Percentiles rank a stretch among this genome's conserved stretches.
Evolutionary conservation across 805 yeast species (phyloP).

Genomic region (Saccharomycopsis fibuligera): DNA sequence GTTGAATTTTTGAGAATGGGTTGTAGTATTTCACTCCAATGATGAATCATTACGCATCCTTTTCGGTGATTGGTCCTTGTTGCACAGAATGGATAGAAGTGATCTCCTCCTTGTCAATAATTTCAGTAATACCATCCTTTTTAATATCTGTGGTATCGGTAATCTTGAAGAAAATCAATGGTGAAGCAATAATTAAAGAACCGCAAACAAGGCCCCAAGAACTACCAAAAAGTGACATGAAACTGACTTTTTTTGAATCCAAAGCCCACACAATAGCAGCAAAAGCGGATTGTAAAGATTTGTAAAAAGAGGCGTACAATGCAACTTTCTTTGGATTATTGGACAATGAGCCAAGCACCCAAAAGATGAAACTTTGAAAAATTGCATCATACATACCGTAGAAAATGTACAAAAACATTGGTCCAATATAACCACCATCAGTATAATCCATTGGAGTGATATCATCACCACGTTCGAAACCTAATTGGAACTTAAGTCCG

Average conservation of each 20-base stretch:
- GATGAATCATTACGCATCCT: background rate
- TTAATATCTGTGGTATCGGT: slow-evolving; percentile 37
- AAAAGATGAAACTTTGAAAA: slow-evolving; percentile 52
- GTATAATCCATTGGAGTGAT: slow-evolving; percentile 39
- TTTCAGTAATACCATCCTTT: slow-evolving; percentile 19
- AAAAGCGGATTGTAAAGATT: slow-evolving; percentile 59
- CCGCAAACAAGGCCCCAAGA: slow-evolving; percentile 48
- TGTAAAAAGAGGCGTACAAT: slow-evolving; percentile 55
- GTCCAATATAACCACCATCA: slow-evolving; percentile 45
- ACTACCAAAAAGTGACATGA: slow-evolving; percentile 38
- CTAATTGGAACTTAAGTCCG: slow-evolving; percentile 26
- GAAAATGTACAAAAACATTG: slow-evolving; percentile 55
- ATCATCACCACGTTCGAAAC: slow-evolving; percentile 32
- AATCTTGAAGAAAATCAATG: slow-evolving; percentile 38
- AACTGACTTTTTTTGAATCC: slow-evolving; percentile 36
- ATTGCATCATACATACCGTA: slow-evolving; percentile 56
- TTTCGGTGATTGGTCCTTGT: background rate
- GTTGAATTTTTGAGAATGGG: too few relatives aligned
- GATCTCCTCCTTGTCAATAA: background rate
- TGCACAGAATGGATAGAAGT: background rate
- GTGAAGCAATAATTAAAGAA: slow-evolving; percentile 42
- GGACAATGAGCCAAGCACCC: slow-evolving; percentile 54
- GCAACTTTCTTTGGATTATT: slow-evolving; percentile 52
- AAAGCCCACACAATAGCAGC: slow-evolving; percentile 56
- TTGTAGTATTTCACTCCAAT: background rate